Evolutionary conservation across 2,329 filamentous ascomycete genomes (phyloP), one percentile per base, ranked within the genome.

Genomic region (Exophiala bonariae): DNA sequence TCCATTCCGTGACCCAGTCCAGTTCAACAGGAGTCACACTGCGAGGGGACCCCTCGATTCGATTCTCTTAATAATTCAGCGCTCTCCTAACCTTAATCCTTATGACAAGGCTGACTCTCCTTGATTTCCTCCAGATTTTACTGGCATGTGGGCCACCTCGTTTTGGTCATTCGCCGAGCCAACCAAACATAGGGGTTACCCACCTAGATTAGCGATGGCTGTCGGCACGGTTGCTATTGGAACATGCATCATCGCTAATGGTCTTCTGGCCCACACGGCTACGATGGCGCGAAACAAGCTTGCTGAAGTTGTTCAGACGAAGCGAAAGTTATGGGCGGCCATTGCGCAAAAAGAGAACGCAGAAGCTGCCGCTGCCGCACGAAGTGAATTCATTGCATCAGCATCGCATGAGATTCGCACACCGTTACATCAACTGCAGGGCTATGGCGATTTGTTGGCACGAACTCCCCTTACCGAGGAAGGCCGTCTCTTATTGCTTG

Each of bases 401-500:
- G 65, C 65, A 19, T 65, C 62, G 18, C 65, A 67, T 45, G 65
- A 66, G 41, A 67, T 67, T 48, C 59, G 65, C 14, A 66, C 64
- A 16, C 64, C 64, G 7, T 53, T 66, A 13, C 64, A 66, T 54
- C 63, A 67, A 48, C 54, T 67, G 16, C 64, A 67, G 54, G 65
- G 65, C 11, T 67, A 67, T 44, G 60, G 58, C 35, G 65, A 67
- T 49, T 41, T 67, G 18, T 50, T 67, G 7, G 60, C 64, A 7
- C 60, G 61, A 30, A 61, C 56, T 1, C 53, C 62, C 32, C 53
- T 67, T 40, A 63, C 54, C 4, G 62, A 64, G 7, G 64, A 66
- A 45, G 59, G 58, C 13, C 61, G 63, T 32, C 42, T 61, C 9
- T 59, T 66, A 8, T 51, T 67, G 11, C 53, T 54, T 18, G 60